Evolutionary conservation across 2,329 filamentous ascomycete genomes (phyloP).

Genomic region (Cercospora sp.): DNA sequence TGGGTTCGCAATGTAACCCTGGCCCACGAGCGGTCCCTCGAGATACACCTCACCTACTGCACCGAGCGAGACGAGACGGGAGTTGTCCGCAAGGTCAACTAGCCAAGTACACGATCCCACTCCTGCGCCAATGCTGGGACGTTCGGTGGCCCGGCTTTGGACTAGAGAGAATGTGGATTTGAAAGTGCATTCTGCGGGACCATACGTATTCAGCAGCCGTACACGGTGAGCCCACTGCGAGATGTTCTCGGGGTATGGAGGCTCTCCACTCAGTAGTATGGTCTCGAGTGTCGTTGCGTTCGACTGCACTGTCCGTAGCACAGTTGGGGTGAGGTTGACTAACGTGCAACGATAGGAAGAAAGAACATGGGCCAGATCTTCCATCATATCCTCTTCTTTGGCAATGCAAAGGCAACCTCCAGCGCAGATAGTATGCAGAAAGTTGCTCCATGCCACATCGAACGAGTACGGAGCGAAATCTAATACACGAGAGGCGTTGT

Average conservation of each 20-base stretch:
- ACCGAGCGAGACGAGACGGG: conserved; percentile 44
- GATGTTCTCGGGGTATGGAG: conserved; percentile 42
- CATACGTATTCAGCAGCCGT: conserved; percentile 47
- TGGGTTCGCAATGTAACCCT: conserved; percentile 44
- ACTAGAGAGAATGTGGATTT: conserved; percentile 14
- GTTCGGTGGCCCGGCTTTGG: background rate
- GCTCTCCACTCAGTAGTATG: conserved; percentile 40
- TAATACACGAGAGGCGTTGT: conserved; percentile 22
- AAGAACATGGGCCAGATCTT: conserved; percentile 51
- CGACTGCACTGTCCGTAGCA: conserved; percentile 50
- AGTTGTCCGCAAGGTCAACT: conserved; percentile 33
- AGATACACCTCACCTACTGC: conserved; percentile 51
- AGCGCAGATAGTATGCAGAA: conserved; percentile 24
- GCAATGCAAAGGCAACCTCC: conserved; percentile 24
- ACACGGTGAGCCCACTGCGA: conserved; percentile 42
- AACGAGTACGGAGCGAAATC: conserved; percentile 31
- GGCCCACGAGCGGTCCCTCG: conserved; percentile 49
- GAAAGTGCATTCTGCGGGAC: conserved; percentile 43
- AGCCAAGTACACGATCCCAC: conserved; percentile 35
- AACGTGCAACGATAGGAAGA: conserved; percentile 42
- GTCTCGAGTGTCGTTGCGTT: conserved; percentile 7
- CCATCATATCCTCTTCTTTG: conserved; percentile 50
- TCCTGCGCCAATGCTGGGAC: conserved; percentile 20
- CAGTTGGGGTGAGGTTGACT: conserved; percentile 58
- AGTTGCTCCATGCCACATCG: conserved; percentile 30